Evolutionary conservation across 805 yeast genomes (phyloP), one percentile per base, ranked within the genome.

Genomic region (Jamesozyma gamospora): DNA sequence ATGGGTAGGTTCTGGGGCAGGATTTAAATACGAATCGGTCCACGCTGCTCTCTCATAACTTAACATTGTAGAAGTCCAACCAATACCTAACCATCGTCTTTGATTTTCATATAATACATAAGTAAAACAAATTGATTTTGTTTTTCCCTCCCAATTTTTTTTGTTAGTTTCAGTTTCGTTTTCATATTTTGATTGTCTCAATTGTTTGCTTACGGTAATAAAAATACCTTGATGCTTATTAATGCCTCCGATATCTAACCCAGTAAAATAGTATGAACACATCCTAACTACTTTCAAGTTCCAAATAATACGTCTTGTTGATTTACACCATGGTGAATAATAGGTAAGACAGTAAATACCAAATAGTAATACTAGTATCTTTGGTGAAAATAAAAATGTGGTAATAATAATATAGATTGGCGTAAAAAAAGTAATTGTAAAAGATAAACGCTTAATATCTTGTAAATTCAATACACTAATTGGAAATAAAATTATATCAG

Each of bases 81-180:
- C 98, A 51, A 90, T 84, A 12, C 96, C 97, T 30, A 90, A 69
- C 98, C 98, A 90, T 52, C 94, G 78, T 55, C 98, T 77, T 65
- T 90, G 97, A 59, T 90, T 90, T 59, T 90, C 98, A 60, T 79
- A 88, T 10, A 92, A 68, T 2, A 86, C 96, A 61, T 85, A 90
- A 4, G 96, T 88, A 61, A 88, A 92, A 41, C 88, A 65, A 17
- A 84, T 86, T n/a, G 74, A 70, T 42, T 39, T 37, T 9, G 36
- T 13, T 10, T 26, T 28, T 18, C 17, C 19, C 13, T 28, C n/a
- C n/a, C 19, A 27, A 10, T 31, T 18, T 19, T 21, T 19, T 14
- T 32, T 63, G 13, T 52, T 50, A 5, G 45, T 44, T 16, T 46
- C 49, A 6, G 43, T 42, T 18, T 44, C 26, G 21, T 35, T 28